Evolutionary conservation across 176 grass and related monocot genomes (phyloP).

Genomic region (Oryza coarctata): DNA sequence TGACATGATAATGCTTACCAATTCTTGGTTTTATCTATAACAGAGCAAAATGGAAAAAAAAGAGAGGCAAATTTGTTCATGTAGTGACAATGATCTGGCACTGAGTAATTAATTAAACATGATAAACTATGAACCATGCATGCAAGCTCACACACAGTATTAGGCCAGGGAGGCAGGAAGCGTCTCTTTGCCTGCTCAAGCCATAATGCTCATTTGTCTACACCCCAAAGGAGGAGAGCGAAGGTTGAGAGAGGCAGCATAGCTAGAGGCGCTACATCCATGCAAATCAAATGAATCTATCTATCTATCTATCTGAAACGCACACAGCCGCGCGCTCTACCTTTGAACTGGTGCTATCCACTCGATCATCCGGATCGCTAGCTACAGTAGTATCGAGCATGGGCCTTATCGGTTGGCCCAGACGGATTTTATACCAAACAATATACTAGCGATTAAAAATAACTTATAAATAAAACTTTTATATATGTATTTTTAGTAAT

Average conservation of each 20-base stretch:
- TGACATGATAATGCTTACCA: background rate
- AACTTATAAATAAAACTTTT: too few relatives aligned
- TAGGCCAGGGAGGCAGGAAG: slow-evolving; percentile 12
- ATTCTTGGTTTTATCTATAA: background rate
- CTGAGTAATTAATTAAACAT: background rate
- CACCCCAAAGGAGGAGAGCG: slow-evolving; percentile 5
- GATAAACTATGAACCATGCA: slow-evolving; percentile 3
- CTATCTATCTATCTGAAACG: background rate
- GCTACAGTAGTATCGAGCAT: background rate
- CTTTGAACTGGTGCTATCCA: background rate
- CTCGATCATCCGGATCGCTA: background rate
- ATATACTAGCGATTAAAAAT: too few relatives aligned
- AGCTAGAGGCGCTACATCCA: slow-evolving; percentile 5
- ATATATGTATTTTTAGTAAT: too few relatives aligned
- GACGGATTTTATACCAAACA: too few relatives aligned
- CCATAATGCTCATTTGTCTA: slow-evolving; percentile 53
- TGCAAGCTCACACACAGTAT: background rate
- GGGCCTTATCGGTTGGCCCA: too few relatives aligned
- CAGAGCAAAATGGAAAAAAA: background rate
- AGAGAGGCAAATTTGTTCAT: background rate
- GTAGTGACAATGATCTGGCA: background rate
- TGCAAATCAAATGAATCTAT: slow-evolving; percentile 16
- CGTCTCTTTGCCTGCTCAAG: slow-evolving; percentile 44
- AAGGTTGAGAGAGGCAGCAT: slow-evolving; percentile 1
- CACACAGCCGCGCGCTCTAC: background rate